phyloP scores from a whole-genome alignment of 108 stramenopile species.

The Pseudonitzschia delicatissima region DNA sequence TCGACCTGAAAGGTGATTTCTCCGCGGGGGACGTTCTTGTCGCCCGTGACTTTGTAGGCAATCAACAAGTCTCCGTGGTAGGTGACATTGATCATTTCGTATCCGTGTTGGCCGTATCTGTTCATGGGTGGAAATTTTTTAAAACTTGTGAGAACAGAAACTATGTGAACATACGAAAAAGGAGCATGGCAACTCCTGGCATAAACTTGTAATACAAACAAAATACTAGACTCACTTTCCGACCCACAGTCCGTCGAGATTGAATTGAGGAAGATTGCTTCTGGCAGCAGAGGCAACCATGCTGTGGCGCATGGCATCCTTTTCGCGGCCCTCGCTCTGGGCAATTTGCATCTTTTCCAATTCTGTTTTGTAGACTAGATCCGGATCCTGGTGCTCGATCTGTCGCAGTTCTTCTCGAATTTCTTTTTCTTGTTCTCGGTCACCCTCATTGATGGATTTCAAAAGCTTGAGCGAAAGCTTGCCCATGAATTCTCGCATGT shows the following conservation, averaged over 20 bases:
- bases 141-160: no score
- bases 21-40: conserved; percentile 71
- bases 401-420: conserved; percentile 40
- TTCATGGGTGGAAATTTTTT: no score
- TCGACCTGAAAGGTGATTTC: conserved; percentile 79
- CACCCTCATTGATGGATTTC: conserved; percentile 25
- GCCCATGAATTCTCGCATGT: conserved; percentile 32
- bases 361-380: conserved; percentile 46
- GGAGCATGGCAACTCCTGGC: background rate
- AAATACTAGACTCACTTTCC: conserved; percentile 64
- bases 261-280: conserved; percentile 61
- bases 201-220: background rate
- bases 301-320: conserved; percentile 39
- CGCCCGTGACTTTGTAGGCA: conserved; percentile 81
- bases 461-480: conserved; percentile 33
- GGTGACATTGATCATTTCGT: conserved; percentile 71
- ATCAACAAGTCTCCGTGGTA: conserved; percentile 71
- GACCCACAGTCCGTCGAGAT: conserved; percentile 68
- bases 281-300: conserved; percentile 38
- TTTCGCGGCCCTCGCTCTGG: conserved; percentile 31
- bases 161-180: background rate
- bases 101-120: conserved; percentile 72
- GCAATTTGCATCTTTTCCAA: conserved; percentile 36
- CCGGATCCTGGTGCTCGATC: conserved; percentile 45
- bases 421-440: conserved; percentile 16